These are phyloP conservation scores for Arthrobotrys iridis DNA, from an alignment of 2,329 filamentous ascomycete genomes.

Conservation along the genomic window DNA sequence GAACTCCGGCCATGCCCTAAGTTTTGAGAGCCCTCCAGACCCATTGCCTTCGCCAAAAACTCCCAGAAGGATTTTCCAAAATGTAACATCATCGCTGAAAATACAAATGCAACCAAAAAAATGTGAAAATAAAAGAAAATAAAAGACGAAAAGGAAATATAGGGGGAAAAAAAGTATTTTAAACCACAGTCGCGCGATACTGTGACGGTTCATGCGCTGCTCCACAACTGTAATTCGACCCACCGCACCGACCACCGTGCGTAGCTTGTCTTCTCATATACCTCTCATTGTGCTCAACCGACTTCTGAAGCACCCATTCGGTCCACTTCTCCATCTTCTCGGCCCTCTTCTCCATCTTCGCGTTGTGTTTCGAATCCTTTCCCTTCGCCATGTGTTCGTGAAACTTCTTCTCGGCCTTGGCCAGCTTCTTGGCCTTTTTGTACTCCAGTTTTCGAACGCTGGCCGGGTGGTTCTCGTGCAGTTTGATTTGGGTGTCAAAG, in stretches of 20 bases:
- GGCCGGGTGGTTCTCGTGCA: neutral
- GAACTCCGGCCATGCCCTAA: too few species aligned
- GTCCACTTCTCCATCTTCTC: conserved; percentile 50
- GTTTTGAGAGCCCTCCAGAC: too few species aligned
- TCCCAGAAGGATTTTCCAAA: neutral
- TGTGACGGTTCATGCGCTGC: too few species aligned
- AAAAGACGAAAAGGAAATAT: neutral
- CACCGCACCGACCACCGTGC: too few species aligned
- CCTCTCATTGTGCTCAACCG: neutral
- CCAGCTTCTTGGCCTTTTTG: conserved; percentile 35
- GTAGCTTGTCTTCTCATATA: neutral
- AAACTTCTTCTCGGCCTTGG: conserved; percentile 48
- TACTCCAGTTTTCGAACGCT: conserved; percentile 12
- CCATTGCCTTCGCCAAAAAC: neutral
- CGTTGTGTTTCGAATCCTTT: conserved; percentile 19
- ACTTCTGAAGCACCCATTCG: conserved; percentile 26
- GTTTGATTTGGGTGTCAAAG: conserved; percentile 41
- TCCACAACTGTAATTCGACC: too few species aligned
- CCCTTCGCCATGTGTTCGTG: conserved; percentile 31
- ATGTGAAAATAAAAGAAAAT: neutral
- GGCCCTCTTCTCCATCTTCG: conserved; percentile 35
- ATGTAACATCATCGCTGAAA: neutral
- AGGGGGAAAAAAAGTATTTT: neutral
- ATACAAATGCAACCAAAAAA: neutral
- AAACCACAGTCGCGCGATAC: neutral